A percentile compares a stretch with the other conserved stretches of the same genome.
Evolutionary conservation across 768 basidiomycete species (phyloP).

Genomic region (Boletus tylopilopsis): DNA sequence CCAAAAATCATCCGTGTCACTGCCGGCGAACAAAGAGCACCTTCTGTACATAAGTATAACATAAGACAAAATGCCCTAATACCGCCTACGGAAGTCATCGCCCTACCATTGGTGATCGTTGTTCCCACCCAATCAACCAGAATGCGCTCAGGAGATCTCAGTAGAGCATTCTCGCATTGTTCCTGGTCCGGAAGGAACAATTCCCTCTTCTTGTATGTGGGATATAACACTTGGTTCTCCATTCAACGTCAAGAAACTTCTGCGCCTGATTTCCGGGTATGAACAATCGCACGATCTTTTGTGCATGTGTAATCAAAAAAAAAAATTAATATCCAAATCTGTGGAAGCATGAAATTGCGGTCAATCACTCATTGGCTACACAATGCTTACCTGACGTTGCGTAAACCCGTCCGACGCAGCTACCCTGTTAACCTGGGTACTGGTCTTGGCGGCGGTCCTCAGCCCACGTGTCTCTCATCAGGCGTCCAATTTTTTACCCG

Average conservation of each 20-base stretch:
- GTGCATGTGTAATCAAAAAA: constrained; percentile 14
- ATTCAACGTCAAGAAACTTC: neutral
- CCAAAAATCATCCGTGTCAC: neutral
- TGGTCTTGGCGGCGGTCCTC: constrained; percentile 2
- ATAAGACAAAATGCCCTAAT: constrained; percentile 1
- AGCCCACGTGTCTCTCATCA: constrained; percentile 10
- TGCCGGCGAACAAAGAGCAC: neutral
- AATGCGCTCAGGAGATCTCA: neutral
- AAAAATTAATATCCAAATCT: constrained; percentile 19
- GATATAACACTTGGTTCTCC: constrained; percentile 4
- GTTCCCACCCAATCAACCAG: constrained; percentile 15
- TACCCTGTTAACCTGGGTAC: constrained; percentile 2
- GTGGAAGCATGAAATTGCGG: constrained; percentile 1
- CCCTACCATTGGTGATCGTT: constrained; percentile 1
- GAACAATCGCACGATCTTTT: constrained; percentile 12
- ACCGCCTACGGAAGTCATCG: neutral
- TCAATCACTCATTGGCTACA: neutral
- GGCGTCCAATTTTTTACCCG: constrained; percentile 6
- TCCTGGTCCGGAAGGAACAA: neutral
- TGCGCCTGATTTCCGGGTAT: constrained; percentile 23
- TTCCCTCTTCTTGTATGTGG: neutral
- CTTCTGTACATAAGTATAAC: constrained; percentile 19
- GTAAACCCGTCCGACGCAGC: constrained; percentile 8
- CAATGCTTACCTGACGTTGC: constrained; percentile 11
- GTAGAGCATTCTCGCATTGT: constrained; percentile 4